A percentile compares a stretch with the other conserved stretches of the same genome.
Evolutionary conservation across 495 filamentous ascomycete genomes (phyloP).

Genomic region (Penicillium tannophilum): DNA sequence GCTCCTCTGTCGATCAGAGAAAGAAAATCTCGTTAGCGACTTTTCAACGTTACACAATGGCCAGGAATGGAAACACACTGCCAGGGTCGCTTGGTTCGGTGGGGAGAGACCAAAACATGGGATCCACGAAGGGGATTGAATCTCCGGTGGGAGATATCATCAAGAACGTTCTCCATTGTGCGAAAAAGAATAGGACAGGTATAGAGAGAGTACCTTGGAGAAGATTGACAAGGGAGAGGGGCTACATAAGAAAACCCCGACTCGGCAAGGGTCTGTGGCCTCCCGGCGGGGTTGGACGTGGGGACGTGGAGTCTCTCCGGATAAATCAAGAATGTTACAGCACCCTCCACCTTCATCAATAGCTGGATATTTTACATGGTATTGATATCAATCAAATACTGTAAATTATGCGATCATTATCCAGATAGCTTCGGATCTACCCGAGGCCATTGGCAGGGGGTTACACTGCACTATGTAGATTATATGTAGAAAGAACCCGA

Average conservation of each 20-base stretch:
- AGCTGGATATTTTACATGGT: neutral
- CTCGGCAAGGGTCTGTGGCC: constrained; percentile 6
- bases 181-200: neutral
- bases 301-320: constrained; percentile 14
- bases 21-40: neutral
- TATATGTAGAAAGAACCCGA: neutral
- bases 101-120: constrained; percentile 92
- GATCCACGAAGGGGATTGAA: constrained; percentile 90
- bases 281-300: constrained; percentile 20
- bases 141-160: constrained; percentile 95
- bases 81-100: constrained; percentile 96
- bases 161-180: constrained; percentile 72
- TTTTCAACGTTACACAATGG: neutral
- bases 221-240: neutral
- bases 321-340: neutral
- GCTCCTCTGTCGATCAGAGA: constrained; percentile 65
- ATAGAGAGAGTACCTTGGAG: constrained; percentile 16
- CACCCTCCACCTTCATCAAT: neutral
- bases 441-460: neutral
- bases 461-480: neutral
- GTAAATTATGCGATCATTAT: neutral
- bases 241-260: constrained; percentile 14
- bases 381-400: neutral
- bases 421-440: neutral
- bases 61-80: constrained; percentile 59